A percentile compares a stretch with the other conserved stretches of the same genome.
phyloP scores from a whole-genome alignment of 2,329 filamentous ascomycete species.

The Calonectria hawksworthii region DNA sequence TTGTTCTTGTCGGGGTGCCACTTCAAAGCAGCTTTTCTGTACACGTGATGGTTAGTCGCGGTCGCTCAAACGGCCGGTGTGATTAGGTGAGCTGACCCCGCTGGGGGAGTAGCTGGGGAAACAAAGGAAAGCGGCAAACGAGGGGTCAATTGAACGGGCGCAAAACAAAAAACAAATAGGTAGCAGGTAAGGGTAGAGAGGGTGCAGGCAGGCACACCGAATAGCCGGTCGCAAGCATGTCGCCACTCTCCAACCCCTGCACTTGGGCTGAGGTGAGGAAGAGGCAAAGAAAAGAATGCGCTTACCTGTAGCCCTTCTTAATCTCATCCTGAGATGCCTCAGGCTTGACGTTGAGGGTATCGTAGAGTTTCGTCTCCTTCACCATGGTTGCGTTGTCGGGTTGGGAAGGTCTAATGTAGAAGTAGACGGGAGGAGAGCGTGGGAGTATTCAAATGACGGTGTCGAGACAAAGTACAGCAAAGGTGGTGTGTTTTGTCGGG shows the following conservation, averaged over 20 bases:
- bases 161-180: neutral
- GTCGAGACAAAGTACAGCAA: neutral
- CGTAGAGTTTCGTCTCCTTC: slow-evolving; percentile 95
- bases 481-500: neutral
- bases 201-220: neutral
- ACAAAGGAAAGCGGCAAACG: neutral
- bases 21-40: slow-evolving; percentile 88
- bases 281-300: slow-evolving; percentile 15
- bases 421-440: slow-evolving; percentile 2
- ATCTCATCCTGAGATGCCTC: slow-evolving; percentile 92
- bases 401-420: slow-evolving; percentile 21
- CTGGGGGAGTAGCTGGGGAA: neutral
- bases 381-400: slow-evolving; percentile 75
- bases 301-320: slow-evolving; percentile 93
- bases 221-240: slow-evolving; percentile 3
- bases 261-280: neutral
- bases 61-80: slow-evolving; percentile 11
- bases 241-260: neutral
- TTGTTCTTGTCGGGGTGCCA: slow-evolving; percentile 99
- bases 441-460: slow-evolving; percentile 6
- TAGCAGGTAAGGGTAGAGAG: neutral
- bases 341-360: slow-evolving; percentile 83
- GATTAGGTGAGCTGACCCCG: neutral
- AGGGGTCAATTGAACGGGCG: slow-evolving; percentile 3
- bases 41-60: slow-evolving; percentile 52